A percentile compares a stretch with the other conserved stretches of the same genome.
phyloP scores from a whole-genome alignment of 257 asterid species.

The Galeopsis tetrahit region DNA sequence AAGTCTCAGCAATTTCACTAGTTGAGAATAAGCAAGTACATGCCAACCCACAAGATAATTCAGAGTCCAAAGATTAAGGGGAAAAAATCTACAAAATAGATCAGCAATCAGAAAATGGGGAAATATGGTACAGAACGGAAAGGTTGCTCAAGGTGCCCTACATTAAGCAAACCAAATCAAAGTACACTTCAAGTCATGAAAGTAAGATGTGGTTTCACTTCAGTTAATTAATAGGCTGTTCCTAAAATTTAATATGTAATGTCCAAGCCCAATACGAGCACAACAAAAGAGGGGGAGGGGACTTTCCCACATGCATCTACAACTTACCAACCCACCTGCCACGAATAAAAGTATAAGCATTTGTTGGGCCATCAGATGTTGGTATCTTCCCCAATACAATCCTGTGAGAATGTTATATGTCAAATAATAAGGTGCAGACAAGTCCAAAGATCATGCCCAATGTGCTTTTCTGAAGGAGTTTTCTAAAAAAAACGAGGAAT shows the following conservation, averaged over 20 bases:
- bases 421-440: slow-evolving; percentile 66
- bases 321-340: slow-evolving; percentile 92
- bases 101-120: slow-evolving; percentile 8
- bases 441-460: slow-evolving; percentile 46
- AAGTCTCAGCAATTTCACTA: slow-evolving; percentile 30
- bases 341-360: slow-evolving; percentile 79
- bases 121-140: not conserved
- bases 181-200: slow-evolving; percentile 9
- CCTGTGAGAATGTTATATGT: slow-evolving; percentile 87
- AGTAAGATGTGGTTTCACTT: slow-evolving; percentile 12
- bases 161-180: slow-evolving; percentile 28
- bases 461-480: slow-evolving; percentile 40
- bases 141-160: slow-evolving; percentile 33
- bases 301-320: slow-evolving; percentile 47
- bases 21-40: slow-evolving; percentile 28
- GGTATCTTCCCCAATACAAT: slow-evolving; percentile 94
- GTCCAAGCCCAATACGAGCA: slow-evolving; percentile 37
- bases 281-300: slow-evolving; percentile 21
- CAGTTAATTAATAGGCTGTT: slow-evolving; percentile 25
- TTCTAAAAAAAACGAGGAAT: slow-evolving; percentile 21
- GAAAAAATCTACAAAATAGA: slow-evolving; percentile 13
- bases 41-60: slow-evolving; percentile 30
- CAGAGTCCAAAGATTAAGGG: slow-evolving; percentile 11
- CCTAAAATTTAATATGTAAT: slow-evolving; percentile 6
- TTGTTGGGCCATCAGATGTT: slow-evolving; percentile 82